phyloP scores from a whole-genome alignment of 352 stramenopile genomes.

The Blastocystis sp. region DNA sequence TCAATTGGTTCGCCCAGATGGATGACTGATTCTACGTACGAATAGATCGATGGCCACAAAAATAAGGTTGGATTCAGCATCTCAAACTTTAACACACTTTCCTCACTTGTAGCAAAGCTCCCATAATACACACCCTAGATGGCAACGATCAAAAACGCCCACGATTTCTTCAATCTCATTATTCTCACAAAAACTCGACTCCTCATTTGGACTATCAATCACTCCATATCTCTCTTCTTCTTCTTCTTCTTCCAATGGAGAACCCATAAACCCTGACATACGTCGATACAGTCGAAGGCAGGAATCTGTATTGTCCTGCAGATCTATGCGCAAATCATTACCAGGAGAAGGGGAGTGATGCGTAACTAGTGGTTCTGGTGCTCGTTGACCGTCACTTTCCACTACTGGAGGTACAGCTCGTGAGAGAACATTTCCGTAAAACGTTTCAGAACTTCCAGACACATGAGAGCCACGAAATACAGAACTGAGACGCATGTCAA shows the following conservation, averaged over 20 bases:
- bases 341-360: neutral
- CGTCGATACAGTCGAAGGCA: neutral
- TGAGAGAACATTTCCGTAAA: neutral
- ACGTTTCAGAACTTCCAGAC: neutral
- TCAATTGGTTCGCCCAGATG: neutral
- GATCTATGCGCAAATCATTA: neutral
- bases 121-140: neutral
- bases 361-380: neutral
- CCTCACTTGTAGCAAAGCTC: neutral
- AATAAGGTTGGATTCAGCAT: conserved; percentile 43
- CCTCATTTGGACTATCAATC: neutral
- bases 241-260: neutral
- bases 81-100: neutral
- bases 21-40: neutral
- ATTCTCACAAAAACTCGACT: neutral
- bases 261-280: neutral
- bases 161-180: neutral
- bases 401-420: neutral
- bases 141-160: neutral
- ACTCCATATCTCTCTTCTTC: neutral
- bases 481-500: neutral
- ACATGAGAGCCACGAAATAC: neutral
- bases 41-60: neutral
- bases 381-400: neutral
- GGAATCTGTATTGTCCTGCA: neutral